These are phyloP conservation scores for Fagus crenata DNA, from an alignment of 306 rosid species.

Conservation along the genomic window DNA sequence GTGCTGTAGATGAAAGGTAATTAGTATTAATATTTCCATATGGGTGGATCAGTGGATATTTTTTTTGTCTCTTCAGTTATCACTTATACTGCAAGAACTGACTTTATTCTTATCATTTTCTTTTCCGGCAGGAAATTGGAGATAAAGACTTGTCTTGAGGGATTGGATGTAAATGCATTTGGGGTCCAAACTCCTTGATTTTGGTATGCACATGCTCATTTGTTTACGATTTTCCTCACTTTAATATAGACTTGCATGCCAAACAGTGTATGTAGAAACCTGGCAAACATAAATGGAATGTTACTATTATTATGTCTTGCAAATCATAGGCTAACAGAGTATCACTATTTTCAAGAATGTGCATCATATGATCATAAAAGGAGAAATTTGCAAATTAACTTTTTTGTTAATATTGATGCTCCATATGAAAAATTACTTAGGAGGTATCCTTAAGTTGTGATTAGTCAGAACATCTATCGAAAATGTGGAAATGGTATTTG, in stretches of 20 bases:
- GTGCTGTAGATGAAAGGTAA: constrained; percentile 23
- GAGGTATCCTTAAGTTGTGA: not conserved
- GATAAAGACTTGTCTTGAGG: constrained; percentile 20
- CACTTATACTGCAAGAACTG: not conserved
- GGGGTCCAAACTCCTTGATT: constrained; percentile 15
- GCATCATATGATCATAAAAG: not conserved
- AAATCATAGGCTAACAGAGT: not conserved
- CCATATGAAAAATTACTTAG: not conserved
- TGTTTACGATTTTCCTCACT: constrained; percentile 3
- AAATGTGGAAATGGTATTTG: not conserved
- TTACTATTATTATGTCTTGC: not conserved
- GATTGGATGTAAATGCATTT: not conserved
- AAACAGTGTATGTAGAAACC: not conserved
- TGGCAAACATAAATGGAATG: not conserved
- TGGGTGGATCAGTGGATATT: not conserved
- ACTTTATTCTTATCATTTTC: not conserved
- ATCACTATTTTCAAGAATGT: not conserved
- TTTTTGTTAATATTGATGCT: not conserved
- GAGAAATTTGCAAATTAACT: not conserved
- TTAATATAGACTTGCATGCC: not conserved
- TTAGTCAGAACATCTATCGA: not conserved
- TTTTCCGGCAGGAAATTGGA: constrained; percentile 26
- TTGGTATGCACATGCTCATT: constrained; percentile 16
- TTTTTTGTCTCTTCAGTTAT: not conserved
- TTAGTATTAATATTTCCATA: not conserved